Conservation (phyloP, 495 filamentous ascomycete species). For the Penicillium macrosclerotiorum region DNA sequence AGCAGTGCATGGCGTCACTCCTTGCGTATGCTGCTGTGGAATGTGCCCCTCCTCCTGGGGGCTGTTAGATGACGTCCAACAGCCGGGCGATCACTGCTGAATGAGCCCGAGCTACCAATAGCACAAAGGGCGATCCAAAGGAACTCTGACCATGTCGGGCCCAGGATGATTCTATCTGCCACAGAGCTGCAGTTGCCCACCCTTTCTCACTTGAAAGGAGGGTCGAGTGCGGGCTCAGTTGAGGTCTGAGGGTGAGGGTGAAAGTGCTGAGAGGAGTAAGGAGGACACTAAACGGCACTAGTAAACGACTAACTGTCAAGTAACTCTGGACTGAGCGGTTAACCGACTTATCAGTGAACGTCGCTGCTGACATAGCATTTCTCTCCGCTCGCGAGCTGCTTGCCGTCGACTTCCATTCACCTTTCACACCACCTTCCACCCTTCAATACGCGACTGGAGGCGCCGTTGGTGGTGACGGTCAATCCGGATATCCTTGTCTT, state of each 20-base stretch:
- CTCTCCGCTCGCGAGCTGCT: slow-evolving; percentile 18
- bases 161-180: too few species aligned
- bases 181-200: too few species aligned
- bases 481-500: neutral
- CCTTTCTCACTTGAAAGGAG: too few species aligned
- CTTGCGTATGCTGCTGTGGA: slow-evolving; percentile 15
- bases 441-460: slow-evolving; percentile 10
- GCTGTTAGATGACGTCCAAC: slow-evolving; percentile 21
- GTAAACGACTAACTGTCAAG: too few species aligned
- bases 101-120: slow-evolving; percentile 13
- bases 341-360: too few species aligned
- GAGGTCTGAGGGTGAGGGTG: too few species aligned
- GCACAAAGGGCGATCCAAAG: neutral
- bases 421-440: slow-evolving; percentile 8
- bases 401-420: slow-evolving; percentile 15
- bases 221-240: too few species aligned
- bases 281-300: too few species aligned
- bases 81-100: slow-evolving; percentile 9
- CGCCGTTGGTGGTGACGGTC: slow-evolving; percentile 2
- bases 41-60: slow-evolving; percentile 15
- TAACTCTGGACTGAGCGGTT: neutral
- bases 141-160: slow-evolving; percentile 16
- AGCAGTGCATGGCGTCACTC: slow-evolving; percentile 5
- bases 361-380: slow-evolving; percentile 29
- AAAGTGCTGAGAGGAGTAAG: too few species aligned